Evolutionary conservation across 2,329 filamentous ascomycete genomes (phyloP), one percentile per base, ranked within the genome.

Genomic region (Ascochyta rabiei): DNA sequence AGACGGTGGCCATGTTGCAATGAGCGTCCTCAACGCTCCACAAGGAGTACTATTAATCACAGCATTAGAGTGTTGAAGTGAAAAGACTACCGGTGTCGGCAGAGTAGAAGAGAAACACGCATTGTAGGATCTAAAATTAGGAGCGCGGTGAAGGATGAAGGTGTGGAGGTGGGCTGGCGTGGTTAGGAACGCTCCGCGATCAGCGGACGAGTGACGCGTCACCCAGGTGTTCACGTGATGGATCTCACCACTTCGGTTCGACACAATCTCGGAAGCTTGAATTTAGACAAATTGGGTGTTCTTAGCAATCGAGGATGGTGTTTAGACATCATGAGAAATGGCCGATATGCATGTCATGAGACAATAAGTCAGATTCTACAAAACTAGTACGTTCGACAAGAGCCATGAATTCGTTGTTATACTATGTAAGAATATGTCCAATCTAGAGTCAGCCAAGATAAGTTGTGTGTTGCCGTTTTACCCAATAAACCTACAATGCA

Each of bases 1-100:
- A 75, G 56, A 74, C 70, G 53, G 70, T 70, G 47, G 69, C 64
- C 73, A 75, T 71, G 47, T 15, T 46, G 52, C 52, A 44, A 28
- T 45, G 46, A 46, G 46, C 46, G 52, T 55, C 52, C 34, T 55
- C 52, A 55, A 48, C 41, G 46, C 52, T 46, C 52, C 46, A 46
- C 46, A 31, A 41, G 41, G 30, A 24, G 31, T 15, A 6, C 15
- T 10, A 10, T 46, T 41, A 18, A 35, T 28, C 30, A 16, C 28
- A 26, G 41, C 52, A 55, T 55, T 35, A 45, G 35, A 16, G 8
- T 19, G 41, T 37, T 23, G 41, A 34, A 12, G 41, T 30, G 7
- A 12, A 9, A 33, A 23, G 13, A 15, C 19, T 9, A 33, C 30
- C 18, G 23, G 41, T 6, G 16, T 42, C 16, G 28, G 26, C n/a